Evolutionary conservation across 768 basidiomycete genomes (phyloP).

Genomic region (Naganishia onofrii): DNA sequence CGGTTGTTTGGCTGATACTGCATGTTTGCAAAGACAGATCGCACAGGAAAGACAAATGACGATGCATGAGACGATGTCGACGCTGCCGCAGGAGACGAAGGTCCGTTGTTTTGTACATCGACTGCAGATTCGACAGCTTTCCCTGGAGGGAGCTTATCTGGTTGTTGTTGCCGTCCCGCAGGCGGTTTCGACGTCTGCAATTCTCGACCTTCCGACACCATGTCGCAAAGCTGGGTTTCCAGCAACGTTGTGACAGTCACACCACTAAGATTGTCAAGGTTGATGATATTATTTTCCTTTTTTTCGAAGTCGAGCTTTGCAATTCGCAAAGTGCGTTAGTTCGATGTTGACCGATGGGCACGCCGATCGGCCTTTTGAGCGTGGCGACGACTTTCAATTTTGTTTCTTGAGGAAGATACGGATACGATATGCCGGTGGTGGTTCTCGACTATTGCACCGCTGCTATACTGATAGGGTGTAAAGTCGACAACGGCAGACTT

Average conservation of each 20-base stretch:
- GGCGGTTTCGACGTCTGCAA: not conserved
- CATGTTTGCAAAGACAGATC: constrained; percentile 31
- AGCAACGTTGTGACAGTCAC: not conserved
- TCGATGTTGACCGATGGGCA: not conserved
- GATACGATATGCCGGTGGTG: no score
- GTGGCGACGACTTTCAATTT: not conserved
- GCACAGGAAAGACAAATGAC: constrained; percentile 32
- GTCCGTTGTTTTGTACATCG: not conserved
- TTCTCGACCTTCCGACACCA: not conserved
- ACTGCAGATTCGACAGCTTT: not conserved
- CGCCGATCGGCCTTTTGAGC: not conserved
- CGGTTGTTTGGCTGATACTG: not conserved
- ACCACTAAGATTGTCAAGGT: not conserved
- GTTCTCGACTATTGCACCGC: no score
- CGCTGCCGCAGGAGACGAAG: constrained; percentile 1
- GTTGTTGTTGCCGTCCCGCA: not conserved
- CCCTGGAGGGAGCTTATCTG: no score
- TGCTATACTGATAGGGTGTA: no score
- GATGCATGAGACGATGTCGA: constrained; percentile 20
- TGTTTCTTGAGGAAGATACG: no score
- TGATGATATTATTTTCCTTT: not conserved
- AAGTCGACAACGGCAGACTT: no score
- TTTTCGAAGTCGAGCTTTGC: not conserved
- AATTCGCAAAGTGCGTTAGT: not conserved
- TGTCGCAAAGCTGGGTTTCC: not conserved